A percentile compares a stretch with the other conserved stretches of the same genome.
Conservation (phyloP, 2,329 filamentous ascomycete genomes). For the Exophiala dermatitidis region DNA sequence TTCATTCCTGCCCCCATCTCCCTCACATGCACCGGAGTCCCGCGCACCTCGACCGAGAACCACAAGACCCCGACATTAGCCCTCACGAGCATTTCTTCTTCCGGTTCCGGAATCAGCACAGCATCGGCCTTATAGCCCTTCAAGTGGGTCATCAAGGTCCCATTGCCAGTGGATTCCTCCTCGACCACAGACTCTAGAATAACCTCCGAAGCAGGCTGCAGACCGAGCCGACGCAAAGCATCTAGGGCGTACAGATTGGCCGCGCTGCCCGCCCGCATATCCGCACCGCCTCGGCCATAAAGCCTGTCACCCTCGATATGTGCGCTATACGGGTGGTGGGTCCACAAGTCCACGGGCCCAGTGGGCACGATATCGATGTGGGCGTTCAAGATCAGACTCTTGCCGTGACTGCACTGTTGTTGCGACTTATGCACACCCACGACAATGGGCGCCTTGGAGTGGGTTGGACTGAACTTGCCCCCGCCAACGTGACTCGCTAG, state of each 20-base stretch:
- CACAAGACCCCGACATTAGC: constrained; percentile 23
- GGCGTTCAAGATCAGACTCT: constrained; percentile 22
- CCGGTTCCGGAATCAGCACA: constrained; percentile 20
- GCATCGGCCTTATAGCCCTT: constrained; percentile 24
- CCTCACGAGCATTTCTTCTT: constrained; percentile 19
- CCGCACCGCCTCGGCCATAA: constrained; percentile 18
- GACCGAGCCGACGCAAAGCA: constrained; percentile 9
- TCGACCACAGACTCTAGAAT: constrained; percentile 20
- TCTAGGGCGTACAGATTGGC: constrained; percentile 17
- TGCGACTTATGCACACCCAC: constrained; percentile 23
- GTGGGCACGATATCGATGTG: constrained; percentile 22
- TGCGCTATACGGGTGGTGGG: constrained; percentile 17
- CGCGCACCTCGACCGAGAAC: constrained; percentile 22
- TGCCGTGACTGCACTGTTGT: constrained; percentile 6
- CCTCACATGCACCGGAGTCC: constrained; percentile 18
- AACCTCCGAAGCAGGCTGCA: constrained; percentile 21
- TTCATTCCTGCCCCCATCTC: constrained; percentile 20
- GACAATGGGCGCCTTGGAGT: constrained; percentile 17
- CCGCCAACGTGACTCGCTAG: constrained; percentile 16
- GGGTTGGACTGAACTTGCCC: constrained; percentile 17
- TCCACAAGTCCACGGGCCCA: constrained; percentile 20
- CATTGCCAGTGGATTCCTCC: constrained; percentile 23
- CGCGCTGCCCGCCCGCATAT: constrained; percentile 17
- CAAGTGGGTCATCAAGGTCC: constrained; percentile 21
- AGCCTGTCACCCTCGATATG: constrained; percentile 17